Evolutionary conservation across 2,329 filamentous ascomycete genomes (phyloP).

Genomic region (Aureobasidium zeae): DNA sequence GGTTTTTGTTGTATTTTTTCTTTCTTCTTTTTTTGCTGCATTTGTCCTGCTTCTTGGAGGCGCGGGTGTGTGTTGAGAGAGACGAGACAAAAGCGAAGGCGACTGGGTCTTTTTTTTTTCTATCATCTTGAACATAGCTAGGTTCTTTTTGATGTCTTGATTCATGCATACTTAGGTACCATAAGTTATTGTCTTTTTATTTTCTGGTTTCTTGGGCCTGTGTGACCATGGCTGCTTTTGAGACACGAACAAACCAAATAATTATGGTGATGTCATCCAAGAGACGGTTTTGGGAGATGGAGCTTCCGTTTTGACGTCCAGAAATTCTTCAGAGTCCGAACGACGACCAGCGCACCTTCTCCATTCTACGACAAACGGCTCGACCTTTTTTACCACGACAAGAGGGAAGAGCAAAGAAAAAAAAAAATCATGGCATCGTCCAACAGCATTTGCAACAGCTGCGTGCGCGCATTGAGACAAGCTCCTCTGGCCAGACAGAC

Average conservation of each 20-base stretch:
- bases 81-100: conserved; percentile 9
- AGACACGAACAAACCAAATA: too few relatives aligned
- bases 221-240: too few relatives aligned
- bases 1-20: not conserved
- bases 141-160: conserved; percentile 2
- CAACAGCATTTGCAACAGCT: conserved; percentile 21
- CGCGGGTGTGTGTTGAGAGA: not conserved
- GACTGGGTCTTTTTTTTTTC: too few relatives aligned
- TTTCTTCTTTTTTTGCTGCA: too few relatives aligned
- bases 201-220: not conserved
- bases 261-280: conserved; percentile 12
- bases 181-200: conserved; percentile 5
- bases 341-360: too few relatives aligned
- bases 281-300: not conserved
- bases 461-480: conserved; percentile 21
- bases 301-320: conserved; percentile 3
- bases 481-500: conserved; percentile 13
- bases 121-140: conserved; percentile 16
- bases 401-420: too few relatives aligned
- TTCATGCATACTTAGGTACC: too few relatives aligned
- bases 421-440: not conserved
- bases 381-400: too few relatives aligned
- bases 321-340: not conserved
- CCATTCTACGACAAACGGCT: too few relatives aligned
- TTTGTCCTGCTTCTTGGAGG: not conserved